phyloP scores from a whole-genome alignment of 1,284 basidiomycete species.

The Chalciporus sp. region DNA sequence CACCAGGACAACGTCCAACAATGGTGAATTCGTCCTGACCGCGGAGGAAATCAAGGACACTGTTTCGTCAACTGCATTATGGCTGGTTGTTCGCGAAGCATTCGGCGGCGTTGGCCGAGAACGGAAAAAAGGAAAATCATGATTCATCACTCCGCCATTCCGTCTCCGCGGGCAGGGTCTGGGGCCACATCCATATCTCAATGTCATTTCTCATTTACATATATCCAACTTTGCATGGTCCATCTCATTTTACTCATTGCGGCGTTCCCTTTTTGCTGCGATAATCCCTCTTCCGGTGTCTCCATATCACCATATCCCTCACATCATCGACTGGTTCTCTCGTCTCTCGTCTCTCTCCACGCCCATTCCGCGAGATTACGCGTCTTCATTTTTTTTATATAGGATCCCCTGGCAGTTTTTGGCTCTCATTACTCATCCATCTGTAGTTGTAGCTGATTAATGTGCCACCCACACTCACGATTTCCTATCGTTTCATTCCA shows the following conservation, averaged over 20 bases:
- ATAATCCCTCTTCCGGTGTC: slow-evolving; percentile 7
- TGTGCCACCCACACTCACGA: slow-evolving; percentile 7
- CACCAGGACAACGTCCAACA: slow-evolving; percentile 37
- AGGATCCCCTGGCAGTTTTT: slow-evolving; percentile 10
- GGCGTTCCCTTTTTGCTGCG: slow-evolving; percentile 13
- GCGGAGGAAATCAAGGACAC: slow-evolving; percentile 96
- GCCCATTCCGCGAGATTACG: neutral
- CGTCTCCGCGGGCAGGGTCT: neutral
- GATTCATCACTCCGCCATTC: slow-evolving; percentile 11
- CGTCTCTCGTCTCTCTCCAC: slow-evolving; percentile 4
- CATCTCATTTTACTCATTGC: slow-evolving; percentile 7
- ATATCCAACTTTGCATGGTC: slow-evolving; percentile 21
- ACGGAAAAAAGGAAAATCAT: slow-evolving; percentile 68
- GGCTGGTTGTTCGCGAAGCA: slow-evolving; percentile 90
- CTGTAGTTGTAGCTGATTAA: slow-evolving; percentile 25
- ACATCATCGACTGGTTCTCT: slow-evolving; percentile 9
- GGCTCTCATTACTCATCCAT: slow-evolving; percentile 21
- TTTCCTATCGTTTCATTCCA: neutral
- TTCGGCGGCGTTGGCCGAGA: slow-evolving; percentile 89
- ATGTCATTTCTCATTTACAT: slow-evolving; percentile 2
- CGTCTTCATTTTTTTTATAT: neutral
- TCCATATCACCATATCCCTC: neutral
- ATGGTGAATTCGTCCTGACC: slow-evolving; percentile 62
- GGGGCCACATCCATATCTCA: neutral
- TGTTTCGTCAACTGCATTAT: slow-evolving; percentile 85